Conservation (phyloP, 805 yeast species). For the Kockiozyma suomiensis region DNA sequence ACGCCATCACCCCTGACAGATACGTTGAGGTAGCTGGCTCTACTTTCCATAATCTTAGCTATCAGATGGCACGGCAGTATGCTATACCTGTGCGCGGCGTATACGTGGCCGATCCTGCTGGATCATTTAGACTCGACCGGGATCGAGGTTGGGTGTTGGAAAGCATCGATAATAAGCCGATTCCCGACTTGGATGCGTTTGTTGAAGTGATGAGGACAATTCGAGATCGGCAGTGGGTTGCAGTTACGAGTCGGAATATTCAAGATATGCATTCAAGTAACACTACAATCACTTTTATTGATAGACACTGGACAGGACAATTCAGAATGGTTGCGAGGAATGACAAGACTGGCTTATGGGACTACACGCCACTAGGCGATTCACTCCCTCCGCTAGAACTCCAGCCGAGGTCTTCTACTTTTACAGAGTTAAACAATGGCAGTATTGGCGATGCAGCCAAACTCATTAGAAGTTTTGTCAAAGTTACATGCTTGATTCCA, state of each 20-base stretch:
- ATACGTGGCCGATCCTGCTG: conserved; percentile 73
- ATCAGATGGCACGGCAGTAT: conserved; percentile 83
- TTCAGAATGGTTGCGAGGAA: conserved; percentile 68
- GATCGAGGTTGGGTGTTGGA: conserved; percentile 80
- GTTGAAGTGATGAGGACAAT: conserved; percentile 74
- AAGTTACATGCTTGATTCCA: conserved; percentile 66
- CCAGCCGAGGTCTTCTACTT: conserved; percentile 65
- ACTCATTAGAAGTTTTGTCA: conserved; percentile 69
- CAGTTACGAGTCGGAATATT: conserved; percentile 72
- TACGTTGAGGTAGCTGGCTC: conserved; percentile 86
- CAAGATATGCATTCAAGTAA: conserved; percentile 71
- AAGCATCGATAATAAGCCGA: conserved; percentile 70
- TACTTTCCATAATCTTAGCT: conserved; percentile 79
- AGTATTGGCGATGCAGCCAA: conserved; percentile 58
- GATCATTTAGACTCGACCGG: conserved; percentile 57
- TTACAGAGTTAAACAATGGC: conserved; percentile 37
- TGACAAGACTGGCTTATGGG: conserved; percentile 62
- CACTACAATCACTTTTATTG: conserved; percentile 68
- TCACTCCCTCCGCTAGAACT: conserved; percentile 59
- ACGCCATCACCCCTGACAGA: conserved; percentile 77
- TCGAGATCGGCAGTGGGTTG: conserved; percentile 74
- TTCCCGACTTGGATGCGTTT: conserved; percentile 74
- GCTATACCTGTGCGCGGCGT: conserved; percentile 87
- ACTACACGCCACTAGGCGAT: conserved; percentile 52
- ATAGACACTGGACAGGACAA: conserved; percentile 80